These are phyloP conservation scores for Sordariomycetes sp. DNA, from an alignment of 2,329 filamentous ascomycete genomes.

Conservation along the genomic window DNA sequence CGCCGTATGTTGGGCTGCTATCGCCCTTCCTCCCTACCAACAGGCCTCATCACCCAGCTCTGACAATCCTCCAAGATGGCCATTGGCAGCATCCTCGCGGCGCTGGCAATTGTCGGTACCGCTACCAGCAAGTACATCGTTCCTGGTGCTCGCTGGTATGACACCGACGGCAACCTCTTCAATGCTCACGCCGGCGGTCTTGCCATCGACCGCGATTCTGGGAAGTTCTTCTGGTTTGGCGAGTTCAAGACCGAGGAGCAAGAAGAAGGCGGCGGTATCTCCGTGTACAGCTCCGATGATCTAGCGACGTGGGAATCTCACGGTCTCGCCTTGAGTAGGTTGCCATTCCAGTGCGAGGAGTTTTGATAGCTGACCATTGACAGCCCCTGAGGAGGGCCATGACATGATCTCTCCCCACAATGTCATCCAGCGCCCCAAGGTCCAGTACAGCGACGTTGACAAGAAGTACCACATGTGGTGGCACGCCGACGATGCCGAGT, in stretches of 20 bases:
- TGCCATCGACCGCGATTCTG: slow-evolving; percentile 38
- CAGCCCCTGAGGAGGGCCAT: slow-evolving; percentile 42
- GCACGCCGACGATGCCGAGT: slow-evolving; percentile 50
- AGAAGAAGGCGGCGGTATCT: slow-evolving; percentile 49
- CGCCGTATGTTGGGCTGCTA: too few relatives aligned
- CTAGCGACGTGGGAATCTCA: slow-evolving; percentile 49
- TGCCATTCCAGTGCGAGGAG: neutral
- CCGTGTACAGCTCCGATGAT: slow-evolving; percentile 52
- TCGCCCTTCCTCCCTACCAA: too few relatives aligned
- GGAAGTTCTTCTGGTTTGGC: slow-evolving; percentile 52
- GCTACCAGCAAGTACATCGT: slow-evolving; percentile 38
- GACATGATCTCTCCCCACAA: slow-evolving; percentile 43
- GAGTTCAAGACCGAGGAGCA: slow-evolving; percentile 52
- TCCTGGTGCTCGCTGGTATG: slow-evolving; percentile 50
- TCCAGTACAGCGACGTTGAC: slow-evolving; percentile 45
- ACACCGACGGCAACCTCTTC: slow-evolving; percentile 49
- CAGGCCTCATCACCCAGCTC: too few relatives aligned
- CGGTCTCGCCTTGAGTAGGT: slow-evolving; percentile 37
- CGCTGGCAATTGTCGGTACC: neutral
- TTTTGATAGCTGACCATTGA: neutral
- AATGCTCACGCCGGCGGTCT: slow-evolving; percentile 54
- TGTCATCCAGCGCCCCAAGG: slow-evolving; percentile 55
- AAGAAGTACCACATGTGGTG: slow-evolving; percentile 53
- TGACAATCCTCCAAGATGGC: slow-evolving; percentile 1
- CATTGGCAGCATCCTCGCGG: neutral